phyloP scores from a whole-genome alignment of 306 rosid species.

The Prunus mume region DNA sequence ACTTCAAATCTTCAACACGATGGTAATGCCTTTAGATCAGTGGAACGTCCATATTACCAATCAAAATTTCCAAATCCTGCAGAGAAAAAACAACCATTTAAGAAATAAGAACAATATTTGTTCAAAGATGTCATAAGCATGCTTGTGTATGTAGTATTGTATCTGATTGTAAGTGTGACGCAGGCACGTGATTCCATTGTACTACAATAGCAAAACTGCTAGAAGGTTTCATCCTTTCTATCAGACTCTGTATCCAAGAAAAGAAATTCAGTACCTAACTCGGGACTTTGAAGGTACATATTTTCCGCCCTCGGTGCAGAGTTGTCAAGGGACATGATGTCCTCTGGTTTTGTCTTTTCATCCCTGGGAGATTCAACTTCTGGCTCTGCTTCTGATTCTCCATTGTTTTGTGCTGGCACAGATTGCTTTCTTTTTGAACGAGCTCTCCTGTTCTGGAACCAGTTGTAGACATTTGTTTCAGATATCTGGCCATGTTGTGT shows the following conservation, averaged over 20 bases:
- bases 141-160: neutral
- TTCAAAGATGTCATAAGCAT: neutral
- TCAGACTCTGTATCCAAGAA: constrained; percentile 6
- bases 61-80: constrained; percentile 15
- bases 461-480: constrained; percentile 80
- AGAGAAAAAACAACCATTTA: neutral
- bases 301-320: constrained; percentile 31
- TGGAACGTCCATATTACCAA: constrained; percentile 5
- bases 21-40: neutral
- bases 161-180: neutral
- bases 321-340: constrained; percentile 26
- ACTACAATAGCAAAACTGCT: neutral
- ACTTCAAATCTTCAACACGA: neutral
- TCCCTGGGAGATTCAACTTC: constrained; percentile 58
- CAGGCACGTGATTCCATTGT: neutral
- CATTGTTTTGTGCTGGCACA: constrained; percentile 21
- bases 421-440: constrained; percentile 74
- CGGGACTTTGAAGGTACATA: constrained; percentile 49
- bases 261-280: constrained; percentile 26
- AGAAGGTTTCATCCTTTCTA: constrained; percentile 1
- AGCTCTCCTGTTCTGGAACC: constrained; percentile 87
- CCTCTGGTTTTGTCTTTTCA: constrained; percentile 35
- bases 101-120: neutral
- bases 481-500: constrained; percentile 69
- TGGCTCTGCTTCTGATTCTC: constrained; percentile 39